phyloP scores from a whole-genome alignment of 371 early-diverging fungal species.

The Saksenaea oblongispora region DNA sequence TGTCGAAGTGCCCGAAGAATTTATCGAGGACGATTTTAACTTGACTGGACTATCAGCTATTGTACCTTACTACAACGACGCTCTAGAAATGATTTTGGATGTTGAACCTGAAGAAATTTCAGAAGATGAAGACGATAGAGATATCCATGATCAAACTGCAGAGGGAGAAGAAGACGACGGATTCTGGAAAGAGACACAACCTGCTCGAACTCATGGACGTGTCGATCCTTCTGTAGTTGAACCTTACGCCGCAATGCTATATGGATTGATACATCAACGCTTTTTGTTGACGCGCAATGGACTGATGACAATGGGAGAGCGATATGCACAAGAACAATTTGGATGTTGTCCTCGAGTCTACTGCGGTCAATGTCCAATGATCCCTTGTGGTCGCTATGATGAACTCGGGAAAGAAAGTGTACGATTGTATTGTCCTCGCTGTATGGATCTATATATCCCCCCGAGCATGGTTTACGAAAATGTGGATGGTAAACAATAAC shows the following conservation, averaged over 20 bases:
- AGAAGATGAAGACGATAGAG: constrained; percentile 18
- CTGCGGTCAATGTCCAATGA: constrained; percentile 73
- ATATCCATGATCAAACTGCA: constrained; percentile 9
- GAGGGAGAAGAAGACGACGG: constrained; percentile 22
- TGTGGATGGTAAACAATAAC: constrained; percentile 74
- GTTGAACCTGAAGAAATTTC: constrained; percentile 62
- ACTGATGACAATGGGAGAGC: constrained; percentile 78
- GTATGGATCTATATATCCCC: constrained; percentile 88
- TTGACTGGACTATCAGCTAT: constrained; percentile 82
- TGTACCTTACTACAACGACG: constrained; percentile 81
- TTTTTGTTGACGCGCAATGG: constrained; percentile 81
- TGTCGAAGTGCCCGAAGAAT: constrained; percentile 85
- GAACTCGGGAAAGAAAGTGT: constrained; percentile 62
- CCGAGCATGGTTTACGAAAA: constrained; percentile 69
- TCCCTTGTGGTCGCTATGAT: constrained; percentile 86
- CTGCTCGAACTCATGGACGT: constrained; percentile 12
- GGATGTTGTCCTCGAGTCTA: constrained; percentile 85
- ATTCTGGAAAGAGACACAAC: constrained; percentile 34
- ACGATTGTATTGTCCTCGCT: constrained; percentile 80
- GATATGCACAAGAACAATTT: constrained; percentile 75
- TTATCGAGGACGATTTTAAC: constrained; percentile 93
- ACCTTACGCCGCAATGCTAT: constrained; percentile 64
- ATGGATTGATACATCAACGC: constrained; percentile 84
- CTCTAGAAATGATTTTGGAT: constrained; percentile 86
- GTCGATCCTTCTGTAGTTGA: constrained; percentile 43